Evolutionary conservation across 1,139 yeast genomes (phyloP).

Genomic region (Debaryomyces psychrophilus): DNA sequence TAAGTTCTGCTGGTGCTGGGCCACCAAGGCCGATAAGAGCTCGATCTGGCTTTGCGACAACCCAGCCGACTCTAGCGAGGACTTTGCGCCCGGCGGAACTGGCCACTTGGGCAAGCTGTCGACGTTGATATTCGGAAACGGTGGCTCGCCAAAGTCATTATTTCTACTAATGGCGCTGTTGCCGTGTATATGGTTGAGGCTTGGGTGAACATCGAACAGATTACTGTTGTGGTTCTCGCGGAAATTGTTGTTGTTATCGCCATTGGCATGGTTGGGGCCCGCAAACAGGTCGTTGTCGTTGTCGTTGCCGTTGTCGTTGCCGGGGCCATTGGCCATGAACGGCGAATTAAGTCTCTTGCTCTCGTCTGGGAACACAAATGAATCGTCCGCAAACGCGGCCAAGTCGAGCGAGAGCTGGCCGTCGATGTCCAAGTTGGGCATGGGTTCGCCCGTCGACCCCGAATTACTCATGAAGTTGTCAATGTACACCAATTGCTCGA

Average conservation of each 20-base stretch:
- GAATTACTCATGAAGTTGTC: conserved; percentile 67
- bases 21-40: conserved; percentile 69
- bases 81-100: conserved; percentile 74
- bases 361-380: conserved; percentile 77
- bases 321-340: conserved; percentile 17
- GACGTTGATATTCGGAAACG: conserved; percentile 17
- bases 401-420: conserved; percentile 72
- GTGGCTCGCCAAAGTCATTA: neutral
- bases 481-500: conserved; percentile 76
- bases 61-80: conserved; percentile 65
- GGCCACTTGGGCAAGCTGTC: conserved; percentile 57
- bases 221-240: no score
- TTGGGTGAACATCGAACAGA: no score
- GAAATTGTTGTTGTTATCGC: neutral
- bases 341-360: conserved; percentile 48
- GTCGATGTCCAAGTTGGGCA: conserved; percentile 56
- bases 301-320: neutral
- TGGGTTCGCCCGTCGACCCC: conserved; percentile 21
- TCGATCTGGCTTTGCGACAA: conserved; percentile 69
- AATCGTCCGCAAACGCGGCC: conserved; percentile 80
- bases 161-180: neutral
- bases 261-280: conserved; percentile 13
- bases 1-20: conserved; percentile 55
- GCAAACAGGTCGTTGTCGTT: neutral
- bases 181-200: neutral